Evolutionary conservation across 148 eudicot species (phyloP), one percentile per base, ranked within the genome.

Genomic region (Amaranthus cruentus): DNA sequence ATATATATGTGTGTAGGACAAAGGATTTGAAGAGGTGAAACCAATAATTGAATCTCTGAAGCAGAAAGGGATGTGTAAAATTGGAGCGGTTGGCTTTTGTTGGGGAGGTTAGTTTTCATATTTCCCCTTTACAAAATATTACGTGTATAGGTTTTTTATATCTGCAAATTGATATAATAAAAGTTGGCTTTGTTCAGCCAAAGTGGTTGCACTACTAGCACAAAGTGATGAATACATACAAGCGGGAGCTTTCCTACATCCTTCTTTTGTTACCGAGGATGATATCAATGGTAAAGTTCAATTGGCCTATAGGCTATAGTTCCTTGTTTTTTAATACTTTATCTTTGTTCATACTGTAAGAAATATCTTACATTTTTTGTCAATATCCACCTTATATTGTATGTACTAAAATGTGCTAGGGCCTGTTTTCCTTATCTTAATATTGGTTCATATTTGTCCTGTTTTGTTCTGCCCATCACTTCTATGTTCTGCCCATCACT

Each of bases 71-170:
- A 77, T 86, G 62, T 62, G 84, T 2, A 86, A 85, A 53, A 65
- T 91, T 46, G 93, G 93, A 79, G 91, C 93, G 66, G 93, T 88
- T 71, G 97, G 97, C 28, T 85, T 81, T 50, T 91, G 93, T 59
- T 91, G 93, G 96, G 96, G 96, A 74, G 96, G 93, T 91, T 43
- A 87, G 81, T 43, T 49, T 13, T 58, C 43, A 53, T 55, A 59
- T 55, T 54, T 18, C 3, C 14, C 42, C 11, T 55, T 42, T 42
- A 58, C 62, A 15, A 58, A 58, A 58, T 15, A 9, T 28, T 28
- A 0, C 2, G 2, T 28, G 38, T 28, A 28, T 28, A 28, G 38
- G 38, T 28, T 28, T 28, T 28, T 0, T 28, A 28, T 28, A 28
- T 28, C 62, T 42, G 7, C 7, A 15, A 10, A 50, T 58, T 58